Conservation (phyloP, 306 rosid genomes). For the Vigna reflexopilosa region DNA sequence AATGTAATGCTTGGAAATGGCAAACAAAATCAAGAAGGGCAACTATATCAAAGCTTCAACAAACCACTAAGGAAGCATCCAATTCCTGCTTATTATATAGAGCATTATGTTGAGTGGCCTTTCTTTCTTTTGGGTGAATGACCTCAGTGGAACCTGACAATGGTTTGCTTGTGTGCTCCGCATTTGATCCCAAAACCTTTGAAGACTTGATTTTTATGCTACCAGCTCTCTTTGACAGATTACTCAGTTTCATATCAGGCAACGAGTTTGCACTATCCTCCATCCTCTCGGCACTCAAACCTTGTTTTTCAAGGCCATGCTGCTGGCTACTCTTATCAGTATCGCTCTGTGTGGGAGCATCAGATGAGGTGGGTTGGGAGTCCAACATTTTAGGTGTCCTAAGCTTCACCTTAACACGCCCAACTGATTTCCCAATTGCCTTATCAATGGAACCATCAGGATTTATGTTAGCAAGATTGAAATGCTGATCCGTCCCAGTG, state of each 20-base stretch:
- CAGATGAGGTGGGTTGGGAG: constrained; percentile 73
- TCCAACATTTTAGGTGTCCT: constrained; percentile 68
- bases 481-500: constrained; percentile 75
- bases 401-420: constrained; percentile 91
- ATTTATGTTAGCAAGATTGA: constrained; percentile 67
- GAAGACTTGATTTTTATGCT: constrained; percentile 85
- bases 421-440: constrained; percentile 61
- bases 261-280: constrained; percentile 88
- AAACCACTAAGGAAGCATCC: constrained; percentile 71
- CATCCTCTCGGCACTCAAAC: constrained; percentile 56
- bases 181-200: constrained; percentile 64
- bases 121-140: constrained; percentile 55
- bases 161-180: constrained; percentile 47
- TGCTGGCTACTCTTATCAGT: constrained; percentile 88
- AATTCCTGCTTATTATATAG: constrained; percentile 71
- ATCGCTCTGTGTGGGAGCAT: constrained; percentile 80
- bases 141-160: constrained; percentile 42
- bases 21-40: constrained; percentile 30
- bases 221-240: constrained; percentile 63
- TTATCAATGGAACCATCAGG: constrained; percentile 68
- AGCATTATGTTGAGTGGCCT: constrained; percentile 50
- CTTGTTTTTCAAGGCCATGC: constrained; percentile 65
- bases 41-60: constrained; percentile 39
- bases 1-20: constrained; percentile 21
- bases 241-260: constrained; percentile 48